A percentile compares a stretch with the other conserved stretches of the same genome.
These are phyloP conservation scores for Lithospermum erythrorhizon DNA, from an alignment of 257 asterid species.

Conservation along the genomic window DNA sequence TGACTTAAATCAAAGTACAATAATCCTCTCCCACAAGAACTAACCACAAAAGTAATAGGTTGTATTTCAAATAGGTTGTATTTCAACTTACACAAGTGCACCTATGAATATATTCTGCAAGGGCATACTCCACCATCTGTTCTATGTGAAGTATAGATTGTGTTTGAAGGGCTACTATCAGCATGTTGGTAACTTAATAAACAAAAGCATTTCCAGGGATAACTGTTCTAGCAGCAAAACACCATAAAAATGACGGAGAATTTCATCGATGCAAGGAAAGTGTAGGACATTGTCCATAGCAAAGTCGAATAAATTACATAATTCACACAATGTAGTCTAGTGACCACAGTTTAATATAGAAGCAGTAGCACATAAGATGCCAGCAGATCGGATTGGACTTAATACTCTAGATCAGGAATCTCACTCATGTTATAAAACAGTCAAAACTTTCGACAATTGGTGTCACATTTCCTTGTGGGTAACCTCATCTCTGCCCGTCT, in stretches of 20 bases:
- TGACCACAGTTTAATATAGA: constrained; percentile 16
- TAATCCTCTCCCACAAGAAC: no score
- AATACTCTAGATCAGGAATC: constrained; percentile 16
- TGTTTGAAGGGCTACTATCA: neutral
- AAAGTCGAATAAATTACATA: neutral
- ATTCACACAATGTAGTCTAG: constrained; percentile 8
- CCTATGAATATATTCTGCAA: no score
- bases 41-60: no score
- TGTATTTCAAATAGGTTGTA: no score
- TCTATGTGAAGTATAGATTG: neutral
- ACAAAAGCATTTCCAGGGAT: neutral
- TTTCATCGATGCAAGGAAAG: no score
- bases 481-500: constrained; percentile 36
- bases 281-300: neutral
- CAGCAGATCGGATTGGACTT: constrained; percentile 13
- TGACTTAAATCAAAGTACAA: no score
- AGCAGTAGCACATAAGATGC: constrained; percentile 14
- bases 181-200: no score
- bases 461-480: constrained; percentile 31
- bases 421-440: constrained; percentile 14
- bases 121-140: no score
- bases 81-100: no score
- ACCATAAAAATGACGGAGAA: neutral
- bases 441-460: constrained; percentile 5
- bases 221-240: no score